phyloP scores from a whole-genome alignment of 768 basidiomycete species.

The Leccinum rimulosum region DNA sequence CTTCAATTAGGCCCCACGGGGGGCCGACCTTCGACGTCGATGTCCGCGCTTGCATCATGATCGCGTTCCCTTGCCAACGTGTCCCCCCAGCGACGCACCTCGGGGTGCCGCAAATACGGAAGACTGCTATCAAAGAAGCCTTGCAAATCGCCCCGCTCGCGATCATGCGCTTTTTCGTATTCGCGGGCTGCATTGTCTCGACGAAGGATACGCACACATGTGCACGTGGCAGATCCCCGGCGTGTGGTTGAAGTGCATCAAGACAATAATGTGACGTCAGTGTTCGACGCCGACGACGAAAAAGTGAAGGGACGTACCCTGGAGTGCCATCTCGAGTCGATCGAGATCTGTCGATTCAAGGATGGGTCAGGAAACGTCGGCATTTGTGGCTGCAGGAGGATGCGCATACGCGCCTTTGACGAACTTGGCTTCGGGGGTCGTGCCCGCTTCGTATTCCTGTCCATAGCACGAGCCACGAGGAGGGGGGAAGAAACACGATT shows the following conservation, averaged over 20 bases:
- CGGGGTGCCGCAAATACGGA: constrained; percentile 66
- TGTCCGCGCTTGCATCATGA: not conserved
- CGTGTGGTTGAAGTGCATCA: too few species aligned
- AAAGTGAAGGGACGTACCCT: constrained; percentile 45
- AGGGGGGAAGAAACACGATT: not conserved
- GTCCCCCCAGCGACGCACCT: constrained; percentile 70
- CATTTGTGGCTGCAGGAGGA: not conserved
- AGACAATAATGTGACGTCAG: not conserved
- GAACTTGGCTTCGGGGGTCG: constrained; percentile 73
- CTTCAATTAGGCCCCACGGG: too few species aligned
- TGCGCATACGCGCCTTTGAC: constrained; percentile 64
- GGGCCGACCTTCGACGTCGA: not conserved
- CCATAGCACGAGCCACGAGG: not conserved
- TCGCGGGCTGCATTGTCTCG: constrained; percentile 52
- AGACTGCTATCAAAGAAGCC: constrained; percentile 80
- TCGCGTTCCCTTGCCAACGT: constrained; percentile 26
- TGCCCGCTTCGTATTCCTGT: constrained; percentile 82
- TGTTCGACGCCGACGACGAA: too few species aligned
- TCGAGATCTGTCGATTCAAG: constrained; percentile 60
- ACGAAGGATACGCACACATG: too few species aligned
- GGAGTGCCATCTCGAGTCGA: constrained; percentile 83
- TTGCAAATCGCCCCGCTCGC: constrained; percentile 50
- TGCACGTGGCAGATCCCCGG: too few species aligned
- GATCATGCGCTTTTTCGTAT: constrained; percentile 59
- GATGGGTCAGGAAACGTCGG: not conserved